Percentiles rank a stretch among this genome's conserved stretches.
phyloP scores from a whole-genome alignment of 257 asterid species.

The Marsdenia floribunda region DNA sequence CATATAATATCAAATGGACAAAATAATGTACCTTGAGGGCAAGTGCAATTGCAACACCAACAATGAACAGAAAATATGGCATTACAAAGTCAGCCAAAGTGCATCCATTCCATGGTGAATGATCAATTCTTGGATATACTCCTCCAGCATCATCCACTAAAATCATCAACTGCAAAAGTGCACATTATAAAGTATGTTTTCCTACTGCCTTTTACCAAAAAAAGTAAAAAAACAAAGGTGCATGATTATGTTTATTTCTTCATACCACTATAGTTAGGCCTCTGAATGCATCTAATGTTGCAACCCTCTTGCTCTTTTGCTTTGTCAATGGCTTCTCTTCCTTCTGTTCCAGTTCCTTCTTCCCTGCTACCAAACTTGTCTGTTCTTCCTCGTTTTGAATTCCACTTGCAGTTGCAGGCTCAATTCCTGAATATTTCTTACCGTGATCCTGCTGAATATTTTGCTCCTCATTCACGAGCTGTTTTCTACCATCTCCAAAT shows the following conservation, averaged over 20 bases:
- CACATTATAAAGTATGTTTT: neutral
- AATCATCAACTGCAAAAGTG: conserved; percentile 55
- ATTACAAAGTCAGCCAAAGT: conserved; percentile 82
- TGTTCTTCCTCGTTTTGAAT: conserved; percentile 8
- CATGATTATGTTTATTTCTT: neutral
- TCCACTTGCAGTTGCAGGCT: conserved; percentile 11
- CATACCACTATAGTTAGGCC: conserved; percentile 79
- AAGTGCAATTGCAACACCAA: conserved; percentile 84
- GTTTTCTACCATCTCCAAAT: conserved; percentile 16
- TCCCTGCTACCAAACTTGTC: neutral
- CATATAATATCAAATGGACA: too few relatives aligned
- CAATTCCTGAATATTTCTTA: conserved; percentile 15
- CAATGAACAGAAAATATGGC: conserved; percentile 90
- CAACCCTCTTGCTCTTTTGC: conserved; percentile 54
- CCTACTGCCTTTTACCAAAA: neutral
- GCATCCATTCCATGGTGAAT: conserved; percentile 96
- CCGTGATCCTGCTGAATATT: neutral
- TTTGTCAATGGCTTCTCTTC: conserved; percentile 31
- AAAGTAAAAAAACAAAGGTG: neutral
- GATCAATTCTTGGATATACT: conserved; percentile 63
- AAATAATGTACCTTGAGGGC: conserved; percentile 58
- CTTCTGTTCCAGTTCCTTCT: conserved; percentile 4
- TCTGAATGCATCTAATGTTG: conserved; percentile 78
- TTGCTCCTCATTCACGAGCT: conserved; percentile 6
- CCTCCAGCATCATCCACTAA: conserved; percentile 85